These are phyloP conservation scores for Gardenia jasminoides DNA, from an alignment of 257 asterid genomes.

Conservation along the genomic window DNA sequence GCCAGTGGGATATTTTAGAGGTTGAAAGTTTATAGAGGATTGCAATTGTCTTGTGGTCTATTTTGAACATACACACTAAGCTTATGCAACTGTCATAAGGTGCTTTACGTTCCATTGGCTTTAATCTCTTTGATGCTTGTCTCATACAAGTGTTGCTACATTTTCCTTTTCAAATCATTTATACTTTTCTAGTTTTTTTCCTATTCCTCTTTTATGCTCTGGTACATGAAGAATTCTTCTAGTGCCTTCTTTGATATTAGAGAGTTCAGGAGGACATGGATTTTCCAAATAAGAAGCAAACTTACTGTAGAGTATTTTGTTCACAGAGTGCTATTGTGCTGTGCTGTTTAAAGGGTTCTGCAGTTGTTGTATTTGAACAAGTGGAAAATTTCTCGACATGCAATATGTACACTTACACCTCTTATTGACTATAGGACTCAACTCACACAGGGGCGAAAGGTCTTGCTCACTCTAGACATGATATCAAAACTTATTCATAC, in stretches of 20 bases:
- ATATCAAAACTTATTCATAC: conserved; percentile 69
- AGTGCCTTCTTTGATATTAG: background rate
- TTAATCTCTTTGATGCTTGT: background rate
- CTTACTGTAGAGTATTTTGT: background rate
- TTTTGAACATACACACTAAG: background rate
- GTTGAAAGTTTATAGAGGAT: background rate
- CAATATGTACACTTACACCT: conserved; percentile 21
- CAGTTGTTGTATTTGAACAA: background rate
- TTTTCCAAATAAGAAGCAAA: background rate
- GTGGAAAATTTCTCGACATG: background rate
- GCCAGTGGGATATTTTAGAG: background rate
- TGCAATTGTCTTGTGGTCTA: background rate
- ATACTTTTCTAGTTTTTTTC: no score
- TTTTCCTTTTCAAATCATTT: background rate
- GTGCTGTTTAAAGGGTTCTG: background rate
- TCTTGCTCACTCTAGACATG: conserved; percentile 84
- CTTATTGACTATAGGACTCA: conserved; percentile 61
- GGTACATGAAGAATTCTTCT: no score
- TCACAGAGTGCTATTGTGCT: background rate
- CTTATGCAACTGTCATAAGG: background rate
- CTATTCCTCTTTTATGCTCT: background rate
- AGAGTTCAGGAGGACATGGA: background rate
- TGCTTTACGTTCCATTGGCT: background rate
- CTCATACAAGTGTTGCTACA: background rate
- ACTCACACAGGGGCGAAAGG: conserved; percentile 93